Base-by-base conservation (phyloP, 2,329 filamentous ascomycete genomes). In the Ophioceras dolichostomum region DNA sequence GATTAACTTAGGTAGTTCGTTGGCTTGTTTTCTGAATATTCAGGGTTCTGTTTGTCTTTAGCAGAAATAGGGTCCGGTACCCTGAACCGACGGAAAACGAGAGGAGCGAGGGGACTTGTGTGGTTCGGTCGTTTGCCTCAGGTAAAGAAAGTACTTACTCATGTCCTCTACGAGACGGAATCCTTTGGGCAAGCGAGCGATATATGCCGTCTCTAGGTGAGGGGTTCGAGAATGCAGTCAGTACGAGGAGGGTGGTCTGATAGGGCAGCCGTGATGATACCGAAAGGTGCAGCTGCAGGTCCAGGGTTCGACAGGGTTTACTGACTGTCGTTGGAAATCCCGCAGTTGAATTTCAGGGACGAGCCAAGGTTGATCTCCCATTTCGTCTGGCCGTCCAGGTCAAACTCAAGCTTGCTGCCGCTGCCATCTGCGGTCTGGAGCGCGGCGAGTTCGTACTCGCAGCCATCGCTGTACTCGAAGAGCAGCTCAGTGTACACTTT, bases 101-200 rank as follows among this genome's bases (percentile, higher is more conserved):
- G n/a, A n/a, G n/a, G n/a, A n/a, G n/a, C n/a, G n/a, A n/a, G n/a
- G n/a, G n/a, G n/a, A n/a, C n/a, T n/a, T n/a, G n/a, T n/a, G n/a
- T n/a, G n/a, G n/a, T n/a, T n/a, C n/a, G n/a, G n/a, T n/a, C n/a
- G n/a, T n/a, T n/a, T n/a, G n/a, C n/a, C n/a, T n/a, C n/a, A n/a
- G n/a, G n/a, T n/a, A n/a, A n/a, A n/a, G n/a, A n/a, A n/a, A n/a
- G 10, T 33, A 39, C 36, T 45, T 41, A 32, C 44, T 43, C 10
- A 40, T 38, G 4, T 46, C 41, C 9, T 44, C 34, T 36, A 44
- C 42, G 34, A 48, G 37, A n/a, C 40, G 21, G 37, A 45, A 48
- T 36, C 47, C 47, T 24, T 38, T 16, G 4, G 46, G 46, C 8
- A 48, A 32, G 10, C 43, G 42, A 16, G 47, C 43, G 20, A 47